Conservation (phyloP, 768 basidiomycete species). For the Rhodosporidiobolus odoratus region DNA sequence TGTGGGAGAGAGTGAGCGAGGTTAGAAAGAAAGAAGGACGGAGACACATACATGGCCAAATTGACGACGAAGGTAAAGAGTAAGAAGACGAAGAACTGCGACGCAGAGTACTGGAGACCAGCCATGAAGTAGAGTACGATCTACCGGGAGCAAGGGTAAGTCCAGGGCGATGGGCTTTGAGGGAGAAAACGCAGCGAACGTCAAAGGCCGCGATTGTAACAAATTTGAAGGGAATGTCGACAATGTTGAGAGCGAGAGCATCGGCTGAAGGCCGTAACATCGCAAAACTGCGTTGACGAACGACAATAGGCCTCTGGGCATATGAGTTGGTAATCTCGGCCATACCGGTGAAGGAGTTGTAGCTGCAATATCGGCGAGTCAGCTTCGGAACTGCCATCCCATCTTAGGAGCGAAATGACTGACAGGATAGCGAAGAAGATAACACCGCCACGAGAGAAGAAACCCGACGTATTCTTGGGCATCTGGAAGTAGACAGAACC, state of each 20-base stretch:
- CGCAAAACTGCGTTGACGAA: slow-evolving; percentile 49
- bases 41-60: slow-evolving; percentile 36
- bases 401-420: too few relatives aligned
- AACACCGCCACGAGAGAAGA: slow-evolving; percentile 71
- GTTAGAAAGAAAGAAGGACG: slow-evolving; percentile 15
- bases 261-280: slow-evolving; percentile 51
- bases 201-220: slow-evolving; percentile 42
- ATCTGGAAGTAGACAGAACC: slow-evolving; percentile 64
- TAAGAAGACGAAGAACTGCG: slow-evolving; percentile 50
- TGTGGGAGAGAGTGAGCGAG: slow-evolving; percentile 23
- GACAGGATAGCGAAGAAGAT: slow-evolving; percentile 59
- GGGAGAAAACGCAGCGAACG: not conserved
- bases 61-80: slow-evolving; percentile 48
- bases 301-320: slow-evolving; percentile 40
- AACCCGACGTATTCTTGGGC: slow-evolving; percentile 56
- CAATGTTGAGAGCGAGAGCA: slow-evolving; percentile 46
- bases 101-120: slow-evolving; percentile 48
- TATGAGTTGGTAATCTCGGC: slow-evolving; percentile 45
- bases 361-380: slow-evolving; percentile 64
- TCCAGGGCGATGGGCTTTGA: too few relatives aligned
- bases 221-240: slow-evolving; percentile 46
- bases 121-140: slow-evolving; percentile 47
- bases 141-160: too few relatives aligned
- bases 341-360: slow-evolving; percentile 50
- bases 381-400: too few relatives aligned